A percentile compares a stretch with the other conserved stretches of the same genome.
Evolutionary conservation across 371 early-diverging fungal species (phyloP).

Genomic region (Mucor indicus): DNA sequence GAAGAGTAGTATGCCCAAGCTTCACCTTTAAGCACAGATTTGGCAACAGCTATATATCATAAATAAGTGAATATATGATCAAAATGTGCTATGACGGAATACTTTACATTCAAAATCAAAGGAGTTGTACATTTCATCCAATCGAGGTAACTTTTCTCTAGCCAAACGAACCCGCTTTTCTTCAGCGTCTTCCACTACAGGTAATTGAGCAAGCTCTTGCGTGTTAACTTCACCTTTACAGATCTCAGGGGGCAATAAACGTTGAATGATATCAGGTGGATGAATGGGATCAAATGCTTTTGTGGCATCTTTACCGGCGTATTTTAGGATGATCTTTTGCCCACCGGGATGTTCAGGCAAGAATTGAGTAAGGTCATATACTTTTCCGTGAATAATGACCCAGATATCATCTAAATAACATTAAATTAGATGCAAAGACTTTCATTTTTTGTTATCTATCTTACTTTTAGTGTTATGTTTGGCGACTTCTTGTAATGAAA

Average conservation of each 20-base stretch:
- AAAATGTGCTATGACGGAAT: background rate
- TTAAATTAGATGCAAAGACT: background rate
- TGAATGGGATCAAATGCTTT: constrained; percentile 77
- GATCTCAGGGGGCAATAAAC: constrained; percentile 50
- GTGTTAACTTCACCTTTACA: constrained; percentile 53
- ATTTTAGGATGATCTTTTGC: constrained; percentile 60
- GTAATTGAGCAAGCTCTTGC: constrained; percentile 18
- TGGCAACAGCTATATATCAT: constrained; percentile 52
- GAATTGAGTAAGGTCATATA: constrained; percentile 84
- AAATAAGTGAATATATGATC: background rate
- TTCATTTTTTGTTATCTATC: background rate
- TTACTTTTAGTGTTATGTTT: constrained; percentile 63
- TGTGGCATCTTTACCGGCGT: constrained; percentile 80
- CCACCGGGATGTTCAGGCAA: constrained; percentile 68
- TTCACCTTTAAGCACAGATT: constrained; percentile 50
- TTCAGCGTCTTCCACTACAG: constrained; percentile 31
- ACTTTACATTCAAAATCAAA: constrained; percentile 71
- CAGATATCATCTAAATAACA: constrained; percentile 66
- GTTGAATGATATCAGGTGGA: constrained; percentile 57
- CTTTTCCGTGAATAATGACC: constrained; percentile 81
- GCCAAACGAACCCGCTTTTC: constrained; percentile 38
- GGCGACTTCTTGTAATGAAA: constrained; percentile 58
- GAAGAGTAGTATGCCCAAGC: constrained; percentile 89
- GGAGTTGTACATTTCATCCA: constrained; percentile 63
- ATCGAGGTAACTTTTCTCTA: constrained; percentile 50